Evolutionary conservation across 805 yeast genomes (phyloP).

Genomic region (Saccharomycopsis synnaedendra): DNA sequence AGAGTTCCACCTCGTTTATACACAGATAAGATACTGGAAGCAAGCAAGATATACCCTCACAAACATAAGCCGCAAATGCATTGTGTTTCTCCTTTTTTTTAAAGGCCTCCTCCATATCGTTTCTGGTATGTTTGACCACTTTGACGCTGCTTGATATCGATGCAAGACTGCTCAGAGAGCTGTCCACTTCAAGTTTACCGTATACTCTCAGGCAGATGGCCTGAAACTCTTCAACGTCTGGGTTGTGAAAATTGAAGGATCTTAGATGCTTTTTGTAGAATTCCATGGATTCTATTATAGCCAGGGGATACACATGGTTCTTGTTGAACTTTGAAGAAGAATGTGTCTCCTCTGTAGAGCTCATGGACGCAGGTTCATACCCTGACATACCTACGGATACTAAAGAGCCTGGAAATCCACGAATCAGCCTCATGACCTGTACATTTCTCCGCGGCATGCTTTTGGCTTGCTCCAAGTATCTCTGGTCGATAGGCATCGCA

Average conservation of each 20-base stretch:
- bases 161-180: neutral
- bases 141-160: neutral
- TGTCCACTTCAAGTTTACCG: neutral
- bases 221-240: conserved; percentile 5
- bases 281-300: conserved; percentile 7
- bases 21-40: neutral
- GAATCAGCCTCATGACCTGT: neutral
- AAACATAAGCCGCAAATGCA: neutral
- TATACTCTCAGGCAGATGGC: neutral
- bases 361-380: neutral
- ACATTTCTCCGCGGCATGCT: conserved; percentile 5
- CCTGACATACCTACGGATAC: neutral
- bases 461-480: neutral
- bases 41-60: neutral
- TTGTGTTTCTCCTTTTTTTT: neutral
- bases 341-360: neutral
- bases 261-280: neutral
- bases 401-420: neutral
- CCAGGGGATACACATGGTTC: neutral
- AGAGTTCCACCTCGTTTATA: conserved; percentile 8
- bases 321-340: neutral
- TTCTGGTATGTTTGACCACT: neutral
- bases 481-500: conserved; percentile 6
- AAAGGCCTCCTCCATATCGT: neutral
- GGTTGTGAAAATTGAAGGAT: conserved; percentile 5